Evolutionary conservation across 1,139 yeast species (phyloP).

Genomic region (Hemisphaericaspora xylofermentans): DNA sequence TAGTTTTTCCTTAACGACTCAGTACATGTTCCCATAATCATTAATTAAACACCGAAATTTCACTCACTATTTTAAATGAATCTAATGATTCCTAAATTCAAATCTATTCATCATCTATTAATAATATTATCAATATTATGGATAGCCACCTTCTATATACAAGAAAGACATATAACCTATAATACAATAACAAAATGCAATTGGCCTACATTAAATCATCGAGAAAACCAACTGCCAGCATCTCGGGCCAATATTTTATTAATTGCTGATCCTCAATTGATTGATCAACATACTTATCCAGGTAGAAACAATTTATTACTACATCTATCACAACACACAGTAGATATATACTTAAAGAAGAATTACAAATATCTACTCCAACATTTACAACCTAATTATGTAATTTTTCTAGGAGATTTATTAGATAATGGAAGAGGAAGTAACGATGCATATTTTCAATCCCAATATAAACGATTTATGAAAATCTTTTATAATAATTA

Average conservation of each 20-base stretch:
- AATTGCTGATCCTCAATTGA: conserved; percentile 49
- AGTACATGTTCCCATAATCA: too few relatives aligned
- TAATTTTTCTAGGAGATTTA: conserved; percentile 53
- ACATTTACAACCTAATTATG: conserved; percentile 41
- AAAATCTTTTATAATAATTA: conserved; percentile 30
- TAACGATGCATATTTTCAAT: conserved; percentile 36
- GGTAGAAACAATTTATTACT: conserved; percentile 38
- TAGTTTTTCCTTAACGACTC: too few relatives aligned
- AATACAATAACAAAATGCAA: conserved; percentile 28
- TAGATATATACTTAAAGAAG: conserved; percentile 46
- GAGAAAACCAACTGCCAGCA: conserved; percentile 1
- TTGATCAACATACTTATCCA: conserved; percentile 51
- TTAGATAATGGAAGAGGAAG: conserved; percentile 53
- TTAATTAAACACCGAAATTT: too few relatives aligned
- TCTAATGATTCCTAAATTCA: conserved; percentile 17
- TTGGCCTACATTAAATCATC: conserved; percentile 25
- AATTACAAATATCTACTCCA: conserved; percentile 42
- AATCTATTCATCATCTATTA: conserved; percentile 28
- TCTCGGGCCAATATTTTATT: conserved; percentile 26
- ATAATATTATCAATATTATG: conserved; percentile 26
- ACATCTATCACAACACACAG: conserved; percentile 46
- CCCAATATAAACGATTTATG: conserved; percentile 39
- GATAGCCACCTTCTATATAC: conserved; percentile 31
- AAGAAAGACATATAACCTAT: conserved; percentile 35
- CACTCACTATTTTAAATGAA: too few relatives aligned